A percentile compares a stretch with the other conserved stretches of the same genome.
Conservation (phyloP, 2,329 filamentous ascomycete species). For the Botryotinia calthae region DNA sequence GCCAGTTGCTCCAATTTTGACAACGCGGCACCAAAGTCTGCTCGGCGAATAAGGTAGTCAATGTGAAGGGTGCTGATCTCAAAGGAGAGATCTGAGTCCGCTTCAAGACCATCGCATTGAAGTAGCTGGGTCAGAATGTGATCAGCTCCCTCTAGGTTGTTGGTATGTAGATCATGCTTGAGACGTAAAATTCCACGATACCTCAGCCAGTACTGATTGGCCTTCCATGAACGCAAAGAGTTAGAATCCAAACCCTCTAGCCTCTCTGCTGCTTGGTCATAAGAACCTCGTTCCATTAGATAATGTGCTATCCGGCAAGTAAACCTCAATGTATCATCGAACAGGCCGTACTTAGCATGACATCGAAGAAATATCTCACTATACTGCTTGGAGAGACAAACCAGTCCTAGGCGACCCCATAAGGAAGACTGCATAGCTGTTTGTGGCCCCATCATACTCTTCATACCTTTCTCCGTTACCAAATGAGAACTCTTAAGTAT, state of each 20-base stretch:
- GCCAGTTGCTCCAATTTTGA: constrained; percentile 52
- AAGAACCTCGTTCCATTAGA: constrained; percentile 65
- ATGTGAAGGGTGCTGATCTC: constrained; percentile 59
- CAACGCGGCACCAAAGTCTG: constrained; percentile 53
- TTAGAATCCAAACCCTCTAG: constrained; percentile 61
- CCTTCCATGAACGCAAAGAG: constrained; percentile 69
- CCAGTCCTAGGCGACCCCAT: constrained; percentile 71
- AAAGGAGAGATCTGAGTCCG: constrained; percentile 58
- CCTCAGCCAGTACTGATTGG: constrained; percentile 69
- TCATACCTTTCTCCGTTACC: constrained; percentile 73
- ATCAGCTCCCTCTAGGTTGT: constrained; percentile 55
- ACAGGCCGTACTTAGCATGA: constrained; percentile 59
- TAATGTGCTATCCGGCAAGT: constrained; percentile 68
- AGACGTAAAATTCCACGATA: constrained; percentile 66
- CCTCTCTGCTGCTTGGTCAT: constrained; percentile 62
- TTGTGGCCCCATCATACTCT: constrained; percentile 69
- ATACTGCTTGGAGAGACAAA: constrained; percentile 54
- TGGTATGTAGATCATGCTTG: constrained; percentile 57
- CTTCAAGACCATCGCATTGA: constrained; percentile 39
- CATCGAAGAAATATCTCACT: constrained; percentile 76
- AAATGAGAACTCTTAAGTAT: constrained; percentile 81
- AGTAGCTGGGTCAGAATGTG: constrained; percentile 57
- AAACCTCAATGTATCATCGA: constrained; percentile 78
- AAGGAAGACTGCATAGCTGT: constrained; percentile 69
- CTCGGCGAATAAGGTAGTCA: constrained; percentile 54